Evolutionary conservation across 345 rosid genomes (phyloP), one percentile per base, ranked within the genome.

Genomic region (Eucalyptus regnans): DNA sequence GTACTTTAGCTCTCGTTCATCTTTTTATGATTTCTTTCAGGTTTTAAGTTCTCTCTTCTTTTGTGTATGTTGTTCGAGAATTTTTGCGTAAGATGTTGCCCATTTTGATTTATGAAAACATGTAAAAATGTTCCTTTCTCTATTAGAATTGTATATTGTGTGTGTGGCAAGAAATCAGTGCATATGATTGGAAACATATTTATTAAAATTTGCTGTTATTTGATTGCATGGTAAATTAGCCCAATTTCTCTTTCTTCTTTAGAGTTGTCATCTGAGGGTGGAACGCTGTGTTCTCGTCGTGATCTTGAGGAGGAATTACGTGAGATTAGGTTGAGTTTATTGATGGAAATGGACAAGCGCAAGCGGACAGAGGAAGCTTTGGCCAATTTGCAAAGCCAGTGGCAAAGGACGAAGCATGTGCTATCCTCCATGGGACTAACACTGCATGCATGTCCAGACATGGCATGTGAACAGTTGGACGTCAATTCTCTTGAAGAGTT

Each of bases 181-280:
- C 20, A 15, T 64, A 64, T n/a, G 41, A 64, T 29, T 29, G 4
- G 76, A n/a, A n/a, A 64, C 41, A 14, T 76, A 48, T 37, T 76
- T 41, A 41, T 41, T 11, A 41, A 76, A 37, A 76, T 76, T 76
- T 76, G 84, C 48, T 76, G 48, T 76, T 76, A 20, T 41, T 76
- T 41, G 48, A 76, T 76, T 8, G 2, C 84, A 41, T 1, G 2
- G 48, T 76, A 41, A 76, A 41, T 20, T 23, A 41, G 48, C 48
- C 48, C 29, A 76, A 2, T 20, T 76, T 76, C 29, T 88, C 76
- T 89, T 92, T 20, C 43, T 87, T 41, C 41, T 31, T 52, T 90
- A 97, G 99, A 96, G 90, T 91, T 96, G 88, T 95, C 96, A 86
- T 89, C 91, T 44, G 96, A 92, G 76, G 91, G 94, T 91, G 96